These are phyloP conservation scores for Botryotinia calthae DNA, from an alignment of 2,329 filamentous ascomycete species.

Conservation along the genomic window DNA sequence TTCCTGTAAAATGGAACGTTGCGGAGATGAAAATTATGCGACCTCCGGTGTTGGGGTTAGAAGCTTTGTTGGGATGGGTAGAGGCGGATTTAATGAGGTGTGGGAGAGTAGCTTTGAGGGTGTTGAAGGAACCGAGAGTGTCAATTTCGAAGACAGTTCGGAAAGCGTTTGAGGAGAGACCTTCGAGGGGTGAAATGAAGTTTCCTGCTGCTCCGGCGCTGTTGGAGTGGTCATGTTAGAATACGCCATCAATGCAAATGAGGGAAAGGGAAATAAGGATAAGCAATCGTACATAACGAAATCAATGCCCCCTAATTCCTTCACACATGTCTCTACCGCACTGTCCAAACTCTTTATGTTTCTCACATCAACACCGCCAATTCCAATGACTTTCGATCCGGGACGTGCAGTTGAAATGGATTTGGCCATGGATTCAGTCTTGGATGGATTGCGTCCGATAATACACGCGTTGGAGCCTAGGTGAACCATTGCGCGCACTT, in stretches of 20 bases:
- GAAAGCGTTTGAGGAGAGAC: slow-evolving; percentile 85
- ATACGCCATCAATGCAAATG: neutral
- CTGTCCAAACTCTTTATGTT: slow-evolving; percentile 66
- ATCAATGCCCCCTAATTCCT: slow-evolving; percentile 84
- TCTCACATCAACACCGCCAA: slow-evolving; percentile 78
- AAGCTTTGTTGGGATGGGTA: slow-evolving; percentile 56
- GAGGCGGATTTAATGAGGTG: slow-evolving; percentile 73
- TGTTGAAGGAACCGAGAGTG: slow-evolving; percentile 90
- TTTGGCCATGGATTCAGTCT: slow-evolving; percentile 76
- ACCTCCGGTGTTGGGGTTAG: slow-evolving; percentile 62
- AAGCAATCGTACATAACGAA: slow-evolving; percentile 73
- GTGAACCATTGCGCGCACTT: slow-evolving; percentile 86
- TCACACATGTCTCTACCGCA: slow-evolving; percentile 75
- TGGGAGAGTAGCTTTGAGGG: slow-evolving; percentile 85
- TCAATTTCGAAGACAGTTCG: slow-evolving; percentile 96
- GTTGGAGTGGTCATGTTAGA: slow-evolving; percentile 7
- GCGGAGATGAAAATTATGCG: slow-evolving; percentile 89
- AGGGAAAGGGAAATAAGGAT: slow-evolving; percentile 16
- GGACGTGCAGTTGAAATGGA: slow-evolving; percentile 77
- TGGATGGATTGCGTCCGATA: slow-evolving; percentile 82
- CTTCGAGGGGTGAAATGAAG: slow-evolving; percentile 82
- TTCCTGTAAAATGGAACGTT: slow-evolving; percentile 85
- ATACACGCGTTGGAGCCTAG: slow-evolving; percentile 94
- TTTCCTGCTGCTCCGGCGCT: slow-evolving; percentile 95
- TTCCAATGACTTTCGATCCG: slow-evolving; percentile 81